These are phyloP conservation scores for Pseudodiploospora longispora DNA, from an alignment of 2,329 filamentous ascomycete species.

Conservation along the genomic window DNA sequence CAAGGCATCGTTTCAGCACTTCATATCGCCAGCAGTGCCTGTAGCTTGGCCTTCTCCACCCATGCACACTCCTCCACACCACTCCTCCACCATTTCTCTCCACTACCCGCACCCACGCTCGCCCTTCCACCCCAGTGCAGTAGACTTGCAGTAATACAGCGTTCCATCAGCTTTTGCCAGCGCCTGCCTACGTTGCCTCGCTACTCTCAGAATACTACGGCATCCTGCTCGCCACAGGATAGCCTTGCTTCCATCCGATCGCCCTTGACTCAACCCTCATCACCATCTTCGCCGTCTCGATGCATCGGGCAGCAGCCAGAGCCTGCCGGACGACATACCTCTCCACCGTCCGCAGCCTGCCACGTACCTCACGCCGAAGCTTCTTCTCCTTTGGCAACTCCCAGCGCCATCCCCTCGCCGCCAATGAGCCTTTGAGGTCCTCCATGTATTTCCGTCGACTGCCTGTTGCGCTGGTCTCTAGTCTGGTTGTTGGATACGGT, in stretches of 20 bases:
- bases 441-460: constrained; percentile 71
- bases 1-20: too few relatives aligned
- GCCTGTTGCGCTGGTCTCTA: constrained; percentile 58
- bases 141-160: too few relatives aligned
- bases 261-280: not conserved
- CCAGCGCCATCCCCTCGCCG: constrained; percentile 27
- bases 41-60: too few relatives aligned
- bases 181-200: too few relatives aligned
- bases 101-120: too few relatives aligned
- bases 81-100: too few relatives aligned
- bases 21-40: too few relatives aligned
- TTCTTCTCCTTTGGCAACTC: constrained; percentile 20
- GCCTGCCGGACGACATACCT: constrained; percentile 61
- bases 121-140: too few relatives aligned
- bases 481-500: constrained; percentile 61
- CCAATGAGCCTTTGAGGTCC: constrained; percentile 47
- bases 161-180: too few relatives aligned
- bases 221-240: constrained; percentile 1
- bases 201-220: not conserved
- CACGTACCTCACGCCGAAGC: constrained; percentile 34
- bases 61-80: too few relatives aligned
- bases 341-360: constrained; percentile 50
- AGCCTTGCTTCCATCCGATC: not conserved
- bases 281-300: constrained; percentile 31
- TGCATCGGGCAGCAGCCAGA: constrained; percentile 67